A percentile compares a stretch with the other conserved stretches of the same genome.
Conservation (phyloP, 139 green algal genomes). For the Raphidocelis subcapitata region DNA sequence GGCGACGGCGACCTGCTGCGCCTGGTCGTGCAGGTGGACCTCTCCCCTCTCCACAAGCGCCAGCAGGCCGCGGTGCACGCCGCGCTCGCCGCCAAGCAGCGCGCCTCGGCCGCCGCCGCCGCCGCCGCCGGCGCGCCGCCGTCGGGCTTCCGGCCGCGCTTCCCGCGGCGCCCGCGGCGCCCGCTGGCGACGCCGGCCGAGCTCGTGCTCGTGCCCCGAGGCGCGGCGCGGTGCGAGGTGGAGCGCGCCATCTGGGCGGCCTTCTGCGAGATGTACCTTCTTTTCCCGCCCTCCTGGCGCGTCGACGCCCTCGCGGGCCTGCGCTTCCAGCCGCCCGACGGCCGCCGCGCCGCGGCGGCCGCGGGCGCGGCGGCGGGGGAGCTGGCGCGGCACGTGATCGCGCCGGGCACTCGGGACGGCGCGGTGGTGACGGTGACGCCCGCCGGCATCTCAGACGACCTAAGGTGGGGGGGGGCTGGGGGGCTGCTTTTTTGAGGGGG, state of each 20-base stretch:
- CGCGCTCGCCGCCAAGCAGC: not conserved
- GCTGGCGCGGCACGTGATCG: slow-evolving; percentile 7
- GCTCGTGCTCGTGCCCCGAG: slow-evolving; percentile 44
- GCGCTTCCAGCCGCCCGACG: too few species aligned
- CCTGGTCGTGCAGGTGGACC: not conserved
- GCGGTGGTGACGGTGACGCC: not conserved
- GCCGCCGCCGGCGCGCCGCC: not conserved
- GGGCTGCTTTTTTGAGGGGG: not conserved
- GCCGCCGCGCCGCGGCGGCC: too few species aligned
- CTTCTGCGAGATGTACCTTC: slow-evolving; percentile 68
- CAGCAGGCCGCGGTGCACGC: not conserved
- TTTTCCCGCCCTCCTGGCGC: slow-evolving; percentile 34
- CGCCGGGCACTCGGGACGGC: not conserved
- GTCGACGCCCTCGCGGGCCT: slow-evolving; percentile 22
- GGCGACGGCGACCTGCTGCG: too few species aligned
- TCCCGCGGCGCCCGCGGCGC: not conserved
- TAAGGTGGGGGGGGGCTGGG: not conserved
- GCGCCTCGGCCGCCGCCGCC: slow-evolving; percentile 2
- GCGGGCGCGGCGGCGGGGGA: slow-evolving; percentile 4
- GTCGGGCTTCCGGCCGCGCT: too few species aligned
- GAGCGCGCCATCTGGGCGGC: slow-evolving; percentile 37
- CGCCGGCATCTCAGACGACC: not conserved
- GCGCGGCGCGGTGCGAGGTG: slow-evolving; percentile 42
- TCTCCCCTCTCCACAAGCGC: not conserved
- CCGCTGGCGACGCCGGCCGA: slow-evolving; percentile 37